Evolutionary conservation across 345 rosid species (phyloP).

Genomic region (Punica granatum): DNA sequence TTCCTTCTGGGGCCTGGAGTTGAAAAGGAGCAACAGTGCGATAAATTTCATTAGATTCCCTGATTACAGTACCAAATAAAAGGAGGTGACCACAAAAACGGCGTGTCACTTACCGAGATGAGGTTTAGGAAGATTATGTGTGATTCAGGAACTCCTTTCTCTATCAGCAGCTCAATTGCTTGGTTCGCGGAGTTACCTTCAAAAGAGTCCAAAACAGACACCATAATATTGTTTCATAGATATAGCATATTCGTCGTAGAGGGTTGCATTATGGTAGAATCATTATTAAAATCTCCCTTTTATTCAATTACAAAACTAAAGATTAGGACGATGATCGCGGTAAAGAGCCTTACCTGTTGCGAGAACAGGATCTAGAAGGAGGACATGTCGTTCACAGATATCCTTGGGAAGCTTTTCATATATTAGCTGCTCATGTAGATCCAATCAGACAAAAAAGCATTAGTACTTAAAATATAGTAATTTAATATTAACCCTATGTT

Average conservation of each 20-base stretch:
- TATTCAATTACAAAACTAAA: neutral
- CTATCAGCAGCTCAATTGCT: constrained; percentile 79
- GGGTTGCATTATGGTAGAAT: neutral
- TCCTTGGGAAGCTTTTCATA: constrained; percentile 98
- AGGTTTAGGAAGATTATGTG: constrained; percentile 92
- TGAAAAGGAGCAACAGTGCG: neutral
- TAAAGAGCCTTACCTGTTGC: constrained; percentile 57
- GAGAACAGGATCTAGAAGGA: constrained; percentile 93
- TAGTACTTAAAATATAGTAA: neutral
- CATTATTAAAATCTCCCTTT: neutral
- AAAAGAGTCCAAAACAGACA: constrained; percentile 4
- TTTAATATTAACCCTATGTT: neutral
- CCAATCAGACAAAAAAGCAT: neutral
- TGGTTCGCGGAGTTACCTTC: constrained; percentile 95
- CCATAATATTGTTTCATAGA: neutral
- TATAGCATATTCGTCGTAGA: neutral
- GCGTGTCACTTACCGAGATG: constrained; percentile 56
- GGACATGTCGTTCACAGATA: constrained; percentile 90
- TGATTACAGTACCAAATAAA: neutral
- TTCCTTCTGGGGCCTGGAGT: constrained; percentile 91
- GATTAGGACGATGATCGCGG: neutral
- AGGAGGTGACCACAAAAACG: neutral
- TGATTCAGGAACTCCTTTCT: constrained; percentile 94
- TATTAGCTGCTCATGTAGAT: constrained; percentile 54
- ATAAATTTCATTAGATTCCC: neutral